Evolutionary conservation across 1,284 basidiomycete genomes (phyloP).

Genomic region (Naganishia sp.): DNA sequence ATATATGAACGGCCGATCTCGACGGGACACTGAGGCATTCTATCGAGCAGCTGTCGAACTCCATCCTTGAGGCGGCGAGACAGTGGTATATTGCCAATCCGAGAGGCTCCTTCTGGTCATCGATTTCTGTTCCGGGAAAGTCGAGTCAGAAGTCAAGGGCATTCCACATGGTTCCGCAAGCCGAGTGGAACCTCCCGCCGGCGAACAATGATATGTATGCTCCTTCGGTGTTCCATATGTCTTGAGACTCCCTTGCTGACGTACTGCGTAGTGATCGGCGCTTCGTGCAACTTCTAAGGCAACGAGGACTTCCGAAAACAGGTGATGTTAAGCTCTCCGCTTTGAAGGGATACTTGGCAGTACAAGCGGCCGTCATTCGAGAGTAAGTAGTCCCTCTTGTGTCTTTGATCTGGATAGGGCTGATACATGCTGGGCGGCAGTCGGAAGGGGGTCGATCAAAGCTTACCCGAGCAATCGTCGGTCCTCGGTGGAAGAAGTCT

Average conservation of each 20-base stretch:
- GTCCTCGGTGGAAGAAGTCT: constrained; percentile 12
- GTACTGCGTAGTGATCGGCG: constrained; percentile 66
- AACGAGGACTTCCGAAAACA: constrained; percentile 70
- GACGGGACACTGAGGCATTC: too few relatives aligned
- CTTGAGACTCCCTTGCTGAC: constrained; percentile 3
- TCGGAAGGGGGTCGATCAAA: constrained; percentile 55
- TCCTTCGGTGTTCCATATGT: background rate
- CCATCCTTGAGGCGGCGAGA: constrained; percentile 81
- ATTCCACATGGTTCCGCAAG: constrained; percentile 26
- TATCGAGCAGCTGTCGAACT: constrained; percentile 64
- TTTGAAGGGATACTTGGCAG: constrained; percentile 83
- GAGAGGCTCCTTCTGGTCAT: constrained; percentile 29
- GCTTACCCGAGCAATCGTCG: constrained; percentile 6
- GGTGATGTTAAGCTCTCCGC: constrained; percentile 81
- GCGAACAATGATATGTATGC: constrained; percentile 51
- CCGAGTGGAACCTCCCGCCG: background rate
- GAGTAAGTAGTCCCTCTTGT: constrained; percentile 55
- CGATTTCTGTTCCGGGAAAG: constrained; percentile 15
- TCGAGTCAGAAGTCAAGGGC: constrained; percentile 7
- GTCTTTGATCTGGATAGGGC: background rate
- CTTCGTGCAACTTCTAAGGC: constrained; percentile 70
- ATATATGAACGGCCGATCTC: background rate
- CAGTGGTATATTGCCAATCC: constrained; percentile 67
- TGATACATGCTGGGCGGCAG: constrained; percentile 56
- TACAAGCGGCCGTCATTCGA: constrained; percentile 69